phyloP scores from a whole-genome alignment of 441 rosid genomes.

The Bocquillonia castaneifolia region DNA sequence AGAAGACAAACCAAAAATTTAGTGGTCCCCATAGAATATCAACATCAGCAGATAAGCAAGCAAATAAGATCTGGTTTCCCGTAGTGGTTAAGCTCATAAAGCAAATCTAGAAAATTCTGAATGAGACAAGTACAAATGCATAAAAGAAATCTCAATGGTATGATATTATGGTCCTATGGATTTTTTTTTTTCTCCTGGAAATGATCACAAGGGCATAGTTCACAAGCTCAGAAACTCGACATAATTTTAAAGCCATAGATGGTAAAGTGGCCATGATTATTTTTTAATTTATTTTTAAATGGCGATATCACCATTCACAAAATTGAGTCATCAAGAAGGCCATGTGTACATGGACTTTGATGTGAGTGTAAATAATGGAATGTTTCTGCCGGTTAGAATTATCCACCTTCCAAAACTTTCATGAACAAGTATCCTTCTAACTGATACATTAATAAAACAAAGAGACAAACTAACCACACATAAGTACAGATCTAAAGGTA shows the following conservation, averaged over 20 bases:
- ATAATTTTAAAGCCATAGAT: not conserved
- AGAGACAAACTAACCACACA: not conserved
- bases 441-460: not conserved
- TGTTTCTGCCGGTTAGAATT: not conserved
- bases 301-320: not conserved
- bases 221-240: not conserved
- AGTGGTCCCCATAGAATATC: not conserved
- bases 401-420: not conserved
- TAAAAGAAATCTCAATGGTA: not conserved
- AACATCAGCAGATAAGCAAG: not conserved
- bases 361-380: not conserved
- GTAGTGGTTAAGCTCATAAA: not conserved
- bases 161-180: not conserved
- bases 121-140: not conserved
- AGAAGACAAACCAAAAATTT: constrained; percentile 5
- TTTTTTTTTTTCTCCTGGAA: not conserved
- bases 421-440: not conserved
- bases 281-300: too few relatives aligned
- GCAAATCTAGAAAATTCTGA: not conserved
- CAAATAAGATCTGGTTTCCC: not conserved
- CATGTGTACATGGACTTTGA: not conserved
- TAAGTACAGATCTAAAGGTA: not conserved
- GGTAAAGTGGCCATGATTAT: not conserved
- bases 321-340: not conserved
- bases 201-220: not conserved